Percentiles rank a stretch among this genome's conserved stretches.
Evolutionary conservation across 2,329 filamentous ascomycete species (phyloP).

Genomic region (Sporothrix phasma): DNA sequence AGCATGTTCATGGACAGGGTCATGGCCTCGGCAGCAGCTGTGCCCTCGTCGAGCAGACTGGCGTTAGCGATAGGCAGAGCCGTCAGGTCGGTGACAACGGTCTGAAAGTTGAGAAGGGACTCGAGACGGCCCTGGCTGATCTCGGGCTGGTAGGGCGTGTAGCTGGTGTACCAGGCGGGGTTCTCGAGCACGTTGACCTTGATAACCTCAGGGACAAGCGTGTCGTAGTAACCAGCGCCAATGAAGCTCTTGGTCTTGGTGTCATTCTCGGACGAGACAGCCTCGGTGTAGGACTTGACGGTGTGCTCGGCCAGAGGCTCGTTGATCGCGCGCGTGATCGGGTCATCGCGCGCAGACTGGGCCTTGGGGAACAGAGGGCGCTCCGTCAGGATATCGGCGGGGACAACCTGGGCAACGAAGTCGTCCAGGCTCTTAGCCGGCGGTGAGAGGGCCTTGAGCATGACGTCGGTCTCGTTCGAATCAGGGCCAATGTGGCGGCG

Average conservation of each 20-base stretch:
- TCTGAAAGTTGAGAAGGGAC: slow-evolving; percentile 92
- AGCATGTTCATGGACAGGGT: slow-evolving; percentile 77
- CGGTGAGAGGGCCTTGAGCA: slow-evolving; percentile 72
- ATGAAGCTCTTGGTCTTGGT: slow-evolving; percentile 56
- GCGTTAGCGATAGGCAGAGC: slow-evolving; percentile 82
- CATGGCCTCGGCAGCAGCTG: slow-evolving; percentile 91
- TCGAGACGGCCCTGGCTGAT: slow-evolving; percentile 92
- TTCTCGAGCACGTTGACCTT: slow-evolving; percentile 88
- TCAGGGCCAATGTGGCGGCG: slow-evolving; percentile 82
- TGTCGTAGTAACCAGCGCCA: slow-evolving; percentile 79
- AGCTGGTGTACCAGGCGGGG: slow-evolving; percentile 95
- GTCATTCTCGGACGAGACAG: slow-evolving; percentile 30
- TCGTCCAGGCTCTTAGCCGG: slow-evolving; percentile 65
- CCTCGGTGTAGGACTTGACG: slow-evolving; percentile 36
- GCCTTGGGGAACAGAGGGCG: slow-evolving; percentile 49
- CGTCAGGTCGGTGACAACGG: slow-evolving; percentile 79
- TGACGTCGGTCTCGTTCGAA: slow-evolving; percentile 56
- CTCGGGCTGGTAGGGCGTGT: slow-evolving; percentile 94
- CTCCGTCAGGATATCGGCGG: slow-evolving; percentile 63
- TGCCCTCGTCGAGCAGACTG: slow-evolving; percentile 81
- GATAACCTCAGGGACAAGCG: slow-evolving; percentile 80
- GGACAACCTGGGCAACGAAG: slow-evolving; percentile 77
- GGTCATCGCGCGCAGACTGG: slow-evolving; percentile 31
- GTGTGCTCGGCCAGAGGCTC: slow-evolving; percentile 50
- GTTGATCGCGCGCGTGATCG: slow-evolving; percentile 25